Evolutionary conservation across 352 stramenopile genomes (phyloP), one percentile per base, ranked within the genome.

Genomic region (Globisporangium takayamanum): DNA sequence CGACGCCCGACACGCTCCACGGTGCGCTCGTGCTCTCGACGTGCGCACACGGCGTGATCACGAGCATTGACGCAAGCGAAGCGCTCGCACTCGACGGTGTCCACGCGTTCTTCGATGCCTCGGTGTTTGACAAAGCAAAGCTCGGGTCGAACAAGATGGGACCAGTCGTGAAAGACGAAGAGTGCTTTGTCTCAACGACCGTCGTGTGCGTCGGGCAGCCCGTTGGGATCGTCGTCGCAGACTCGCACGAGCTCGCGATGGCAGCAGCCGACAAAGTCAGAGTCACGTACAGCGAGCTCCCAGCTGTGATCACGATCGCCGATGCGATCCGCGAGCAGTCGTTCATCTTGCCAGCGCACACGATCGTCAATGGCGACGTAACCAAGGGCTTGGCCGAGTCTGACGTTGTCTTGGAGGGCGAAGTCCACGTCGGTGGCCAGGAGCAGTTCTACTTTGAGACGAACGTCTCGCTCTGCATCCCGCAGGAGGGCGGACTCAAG

Each of bases 391-490:
- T 91, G 20, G 72, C 70, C 16, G 69, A 88, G 47, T 78, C 77
- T 3, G 78, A 91, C 44, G 65, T 92, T 36, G 75, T 95, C 20
- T 68, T 96, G 4, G 84, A 96, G 50, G 95, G 95, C 22, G 87
- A 92, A 14, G 85, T 98, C 42, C 75, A 85, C 36, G 88, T 95
- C 53, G 92, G 92, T 22, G 94, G 92, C 7, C 95, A 98, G 61
- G 93, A 98, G 60, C 95, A 98, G 69, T 98, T 98, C 64, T 98
- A 98, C 74, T 88, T 98, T 22, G 92, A 98, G 68, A 96, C 88
- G 11, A 93, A 97, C 50, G 77, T 86, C 11, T 87, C 84, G 5
- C 64, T 97, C 5, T 90, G 72, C 33, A 84, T 74, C 2, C 88
- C 90, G 1, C 68, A 80, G 56, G 90, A 98, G 55, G 88, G 89